These are phyloP conservation scores for Pythium plurisporium DNA, from an alignment of 352 stramenopile species.

Conservation along the genomic window DNA sequence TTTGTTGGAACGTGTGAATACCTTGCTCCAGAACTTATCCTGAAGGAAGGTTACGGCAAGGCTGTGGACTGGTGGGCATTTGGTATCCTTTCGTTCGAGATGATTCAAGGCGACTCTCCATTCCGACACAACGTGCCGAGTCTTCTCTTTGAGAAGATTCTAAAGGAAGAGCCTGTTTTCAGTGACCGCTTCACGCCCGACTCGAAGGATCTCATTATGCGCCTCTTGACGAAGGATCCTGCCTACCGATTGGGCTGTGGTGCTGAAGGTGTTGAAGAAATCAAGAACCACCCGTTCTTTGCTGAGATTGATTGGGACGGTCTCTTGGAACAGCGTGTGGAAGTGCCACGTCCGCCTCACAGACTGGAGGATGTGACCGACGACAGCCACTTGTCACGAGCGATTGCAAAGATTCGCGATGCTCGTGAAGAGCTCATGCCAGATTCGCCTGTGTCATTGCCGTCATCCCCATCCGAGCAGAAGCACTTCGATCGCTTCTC, in stretches of 20 bases:
- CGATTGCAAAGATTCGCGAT: conserved; percentile 66
- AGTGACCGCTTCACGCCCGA: conserved; percentile 66
- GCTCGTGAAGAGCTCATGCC: conserved; percentile 69
- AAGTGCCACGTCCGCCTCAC: conserved; percentile 65
- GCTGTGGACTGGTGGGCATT: conserved; percentile 76
- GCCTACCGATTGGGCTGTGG: conserved; percentile 48
- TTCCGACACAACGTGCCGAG: conserved; percentile 64
- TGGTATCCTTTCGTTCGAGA: conserved; percentile 68
- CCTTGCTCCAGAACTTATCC: conserved; percentile 63
- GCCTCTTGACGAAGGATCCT: conserved; percentile 55
- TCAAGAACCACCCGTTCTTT: conserved; percentile 70
- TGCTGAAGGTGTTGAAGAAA: conserved; percentile 58
- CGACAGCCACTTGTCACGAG: conserved; percentile 54
- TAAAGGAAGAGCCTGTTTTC: conserved; percentile 68
- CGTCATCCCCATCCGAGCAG: conserved; percentile 56
- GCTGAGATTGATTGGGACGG: conserved; percentile 65
- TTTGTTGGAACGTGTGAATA: conserved; percentile 78
- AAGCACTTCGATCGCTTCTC: conserved; percentile 77
- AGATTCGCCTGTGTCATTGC: conserved; percentile 59
- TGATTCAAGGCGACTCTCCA: conserved; percentile 70
- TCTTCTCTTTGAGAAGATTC: conserved; percentile 76
- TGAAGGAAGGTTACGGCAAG: conserved; percentile 68
- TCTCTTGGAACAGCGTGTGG: conserved; percentile 48
- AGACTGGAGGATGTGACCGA: conserved; percentile 70
- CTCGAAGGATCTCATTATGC: conserved; percentile 57